Conservation (phyloP, 1,139 yeast genomes). For the Zygoascus meyerae region DNA sequence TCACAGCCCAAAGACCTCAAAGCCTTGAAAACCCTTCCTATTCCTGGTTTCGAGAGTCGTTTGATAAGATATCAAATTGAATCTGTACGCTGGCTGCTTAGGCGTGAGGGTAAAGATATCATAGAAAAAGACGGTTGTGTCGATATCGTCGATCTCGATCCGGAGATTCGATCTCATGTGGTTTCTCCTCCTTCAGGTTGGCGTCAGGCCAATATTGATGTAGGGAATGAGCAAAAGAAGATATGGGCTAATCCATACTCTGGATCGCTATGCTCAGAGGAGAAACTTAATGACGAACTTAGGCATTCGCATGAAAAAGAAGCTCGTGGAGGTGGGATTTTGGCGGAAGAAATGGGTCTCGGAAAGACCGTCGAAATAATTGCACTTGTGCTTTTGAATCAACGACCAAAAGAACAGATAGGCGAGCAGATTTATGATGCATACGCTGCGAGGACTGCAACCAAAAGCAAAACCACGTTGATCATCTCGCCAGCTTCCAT, state of each 20-base stretch:
- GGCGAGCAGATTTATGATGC: constrained; percentile 34
- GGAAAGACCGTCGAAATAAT: constrained; percentile 89
- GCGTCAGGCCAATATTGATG: constrained; percentile 8
- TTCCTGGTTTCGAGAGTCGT: constrained; percentile 45
- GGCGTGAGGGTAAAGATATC: constrained; percentile 50
- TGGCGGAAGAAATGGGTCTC: constrained; percentile 94
- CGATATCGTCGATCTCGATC: constrained; percentile 21
- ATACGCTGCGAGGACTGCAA: constrained; percentile 44
- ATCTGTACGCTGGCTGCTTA: constrained; percentile 60
- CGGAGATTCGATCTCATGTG: constrained; percentile 20
- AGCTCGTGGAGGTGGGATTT: constrained; percentile 53
- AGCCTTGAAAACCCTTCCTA: constrained; percentile 12
- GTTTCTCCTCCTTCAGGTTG: constrained; percentile 31
- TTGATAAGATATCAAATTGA: constrained; percentile 56
- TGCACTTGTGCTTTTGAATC: constrained; percentile 57
- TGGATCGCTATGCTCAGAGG: constrained; percentile 23
- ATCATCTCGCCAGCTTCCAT: constrained; percentile 84
- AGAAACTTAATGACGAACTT: constrained; percentile 13
- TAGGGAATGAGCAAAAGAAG: constrained; percentile 7
- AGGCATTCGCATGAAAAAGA: background rate
- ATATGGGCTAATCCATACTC: constrained; percentile 33
- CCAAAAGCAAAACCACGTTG: constrained; percentile 61
- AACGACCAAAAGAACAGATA: constrained; percentile 34
- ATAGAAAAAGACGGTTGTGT: constrained; percentile 19
- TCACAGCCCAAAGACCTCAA: constrained; percentile 12